Base-by-base conservation (phyloP, 1,139 yeast species). In the Geotrichum australiense region DNA sequence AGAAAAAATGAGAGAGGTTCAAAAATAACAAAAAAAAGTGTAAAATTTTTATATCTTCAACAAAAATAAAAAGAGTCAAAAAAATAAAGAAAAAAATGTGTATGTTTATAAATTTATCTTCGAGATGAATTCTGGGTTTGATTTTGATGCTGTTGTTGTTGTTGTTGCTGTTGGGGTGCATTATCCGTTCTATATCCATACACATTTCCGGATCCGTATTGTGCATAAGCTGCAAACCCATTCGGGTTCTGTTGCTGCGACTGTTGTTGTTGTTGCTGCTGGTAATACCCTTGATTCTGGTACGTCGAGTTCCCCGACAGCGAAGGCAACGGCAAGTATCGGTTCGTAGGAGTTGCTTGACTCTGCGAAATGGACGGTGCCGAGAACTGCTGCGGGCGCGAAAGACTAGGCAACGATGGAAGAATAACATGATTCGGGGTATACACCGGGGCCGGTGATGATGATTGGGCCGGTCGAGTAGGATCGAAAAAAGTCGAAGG, bases 241-340 rank as follows among this genome's bases (percentile, higher is more conserved):
- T n/a, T n/a, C n/a, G n/a, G n/a, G n/a, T n/a, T n/a, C n/a, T n/a
- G n/a, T n/a, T n/a, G n/a, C n/a, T n/a, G n/a, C n/a, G n/a, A n/a
- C n/a, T n/a, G n/a, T n/a, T 29, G 27, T 21, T 31, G 43, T n/a
- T n/a, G 34, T 21, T 11, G 41, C 34, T 39, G 44, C 16, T n/a
- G 41, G 12, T 33, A 30, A 11, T 29, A 14, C 18, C 26, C 22
- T 6, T 29, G 19, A 29, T 25, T 18, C 22, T 30, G 26, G 21
- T 29, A 21, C 12, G 29, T 15, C 14, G 39, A 5, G 10, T 23
- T 12, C 8, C 35, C 18, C 11, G 20, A 11, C 2, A 37, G 35
- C 5, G 40, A 37, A 7, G 40, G 40, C 31, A 37, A 29, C 15
- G 40, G 40, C 28, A 37, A 21, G 35, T 37, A 37, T 4, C 16